Conservation (phyloP, 2,329 filamentous ascomycete genomes). For the Colletotrichum paranaense region DNA sequence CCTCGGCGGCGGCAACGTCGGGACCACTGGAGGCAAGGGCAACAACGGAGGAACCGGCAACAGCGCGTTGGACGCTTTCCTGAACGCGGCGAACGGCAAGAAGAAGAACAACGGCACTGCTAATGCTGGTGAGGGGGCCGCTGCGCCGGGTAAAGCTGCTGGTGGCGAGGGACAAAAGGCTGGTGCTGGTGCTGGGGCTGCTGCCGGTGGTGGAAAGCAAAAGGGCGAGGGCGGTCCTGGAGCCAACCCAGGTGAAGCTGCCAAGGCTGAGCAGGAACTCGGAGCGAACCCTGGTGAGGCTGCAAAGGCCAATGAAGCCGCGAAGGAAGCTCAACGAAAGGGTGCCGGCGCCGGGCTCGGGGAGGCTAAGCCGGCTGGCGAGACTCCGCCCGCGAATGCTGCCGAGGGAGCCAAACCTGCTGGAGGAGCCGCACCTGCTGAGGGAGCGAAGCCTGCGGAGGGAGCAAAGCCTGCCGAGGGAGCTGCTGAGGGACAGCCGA, state of each 20-base stretch:
- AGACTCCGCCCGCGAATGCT: not conserved
- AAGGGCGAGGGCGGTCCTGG: constrained; percentile 10
- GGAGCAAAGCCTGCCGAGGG: not conserved
- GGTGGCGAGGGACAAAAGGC: constrained; percentile 7
- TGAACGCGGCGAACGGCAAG: constrained; percentile 16
- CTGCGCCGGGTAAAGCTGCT: not conserved
- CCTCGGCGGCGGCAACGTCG: constrained; percentile 5
- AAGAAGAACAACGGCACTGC: constrained; percentile 14
- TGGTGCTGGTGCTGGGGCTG: not conserved
- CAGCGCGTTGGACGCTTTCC: constrained; percentile 20
- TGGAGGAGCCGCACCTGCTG: not conserved
- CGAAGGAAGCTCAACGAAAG: constrained; percentile 15
- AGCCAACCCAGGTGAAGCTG: constrained; percentile 13
- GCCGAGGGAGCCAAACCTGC: not conserved
- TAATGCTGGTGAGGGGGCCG: constrained; percentile 12
- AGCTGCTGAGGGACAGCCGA: constrained; percentile 16
- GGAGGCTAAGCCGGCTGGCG: not conserved
- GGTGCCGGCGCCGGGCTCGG: not conserved
- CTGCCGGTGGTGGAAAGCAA: not conserved
- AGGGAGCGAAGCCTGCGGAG: not conserved
- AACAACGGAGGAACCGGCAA: constrained; percentile 14
- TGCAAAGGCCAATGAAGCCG: not conserved
- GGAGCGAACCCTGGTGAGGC: constrained; percentile 14
- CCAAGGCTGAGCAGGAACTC: constrained; percentile 19
- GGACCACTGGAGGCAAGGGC: not conserved